Base-by-base conservation (phyloP, 1,139 yeast species). In the Lodderomyces metapsilosis region DNA sequence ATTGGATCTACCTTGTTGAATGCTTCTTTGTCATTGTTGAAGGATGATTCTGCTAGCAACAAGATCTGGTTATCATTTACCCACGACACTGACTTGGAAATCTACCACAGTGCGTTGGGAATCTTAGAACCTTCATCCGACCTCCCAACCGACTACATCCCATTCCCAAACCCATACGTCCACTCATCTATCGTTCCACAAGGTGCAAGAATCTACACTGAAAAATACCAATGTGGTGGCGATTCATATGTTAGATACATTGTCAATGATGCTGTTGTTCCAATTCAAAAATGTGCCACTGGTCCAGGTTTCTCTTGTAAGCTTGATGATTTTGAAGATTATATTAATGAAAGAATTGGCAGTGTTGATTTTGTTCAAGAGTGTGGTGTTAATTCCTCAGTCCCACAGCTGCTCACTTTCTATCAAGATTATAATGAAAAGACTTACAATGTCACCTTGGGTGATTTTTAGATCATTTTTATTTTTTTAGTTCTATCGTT, bases 241-340 rank as follows among this genome's bases (percentile, higher is more conserved):
- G 54, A 56, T 8, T 50, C 66, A 3, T 81, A 62, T 48, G 75
- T 80, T 10, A 62, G 85, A 45, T 61, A 68, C 33, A 53, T 79
- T 10, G 57, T 79, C 23, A 80, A 80, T 53, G 84, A 79, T 45
- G 79, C 83, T 0, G 84, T 80, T 2, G 52, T 73, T 13, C 85
- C 85, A 3, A 58, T 78, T 37, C 69, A 67, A 28, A 56, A 56
- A 17, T 81, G 86, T 59, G 61, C 68, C 35, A 49, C 57, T 22
- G 84, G 84, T 2, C 84, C 84, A 0, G 83, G 82, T 1, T 80
- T 75, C 56, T 73, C 82, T 6, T 78, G 85, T 60, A 58, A 66
- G 35, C 53, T 78, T 34, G 58, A 61, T 3, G 71, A 71, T 27
- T 82, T 60, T 49, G 57, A 54, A 40, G 40, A 50, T 1, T 61